Conservation (phyloP, 495 filamentous ascomycete genomes). For the Penicillium flavigenum region DNA sequence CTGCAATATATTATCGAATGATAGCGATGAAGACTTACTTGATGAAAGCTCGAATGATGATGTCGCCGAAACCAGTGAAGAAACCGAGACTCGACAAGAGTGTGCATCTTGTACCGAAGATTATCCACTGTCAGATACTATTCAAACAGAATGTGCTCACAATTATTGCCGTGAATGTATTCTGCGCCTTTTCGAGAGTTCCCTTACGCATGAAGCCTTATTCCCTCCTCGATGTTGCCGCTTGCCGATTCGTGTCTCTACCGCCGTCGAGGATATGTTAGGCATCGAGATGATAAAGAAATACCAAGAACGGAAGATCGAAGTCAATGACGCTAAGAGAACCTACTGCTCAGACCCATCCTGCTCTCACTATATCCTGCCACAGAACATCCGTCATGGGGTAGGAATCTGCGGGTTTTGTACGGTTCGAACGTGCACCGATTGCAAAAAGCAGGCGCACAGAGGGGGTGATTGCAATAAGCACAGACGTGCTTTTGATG, state of each 20-base stretch:
- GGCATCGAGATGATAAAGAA: slow-evolving; percentile 5
- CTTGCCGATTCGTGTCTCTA: slow-evolving; percentile 18
- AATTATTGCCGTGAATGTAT: slow-evolving; percentile 39
- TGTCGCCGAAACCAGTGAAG: background rate
- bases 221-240: slow-evolving; percentile 45
- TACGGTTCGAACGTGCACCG: background rate
- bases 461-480: background rate
- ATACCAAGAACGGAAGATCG: slow-evolving; percentile 24
- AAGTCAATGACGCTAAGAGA: slow-evolving; percentile 24
- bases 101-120: slow-evolving; percentile 18
- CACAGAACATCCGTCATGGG: background rate
- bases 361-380: slow-evolving; percentile 35
- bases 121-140: background rate
- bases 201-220: slow-evolving; percentile 34
- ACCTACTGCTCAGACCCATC: slow-evolving; percentile 32
- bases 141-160: slow-evolving; percentile 32
- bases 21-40: background rate
- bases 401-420: slow-evolving; percentile 2
- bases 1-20: background rate
- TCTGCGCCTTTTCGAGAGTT: slow-evolving; percentile 27
- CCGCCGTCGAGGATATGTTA: background rate
- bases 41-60: background rate
- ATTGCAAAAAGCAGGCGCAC: background rate
- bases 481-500: background rate
- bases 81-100: background rate